Evolutionary conservation across 495 filamentous ascomycete genomes (phyloP), one percentile per base, ranked within the genome.

Genomic region (Saxispiralis lemnorum): DNA sequence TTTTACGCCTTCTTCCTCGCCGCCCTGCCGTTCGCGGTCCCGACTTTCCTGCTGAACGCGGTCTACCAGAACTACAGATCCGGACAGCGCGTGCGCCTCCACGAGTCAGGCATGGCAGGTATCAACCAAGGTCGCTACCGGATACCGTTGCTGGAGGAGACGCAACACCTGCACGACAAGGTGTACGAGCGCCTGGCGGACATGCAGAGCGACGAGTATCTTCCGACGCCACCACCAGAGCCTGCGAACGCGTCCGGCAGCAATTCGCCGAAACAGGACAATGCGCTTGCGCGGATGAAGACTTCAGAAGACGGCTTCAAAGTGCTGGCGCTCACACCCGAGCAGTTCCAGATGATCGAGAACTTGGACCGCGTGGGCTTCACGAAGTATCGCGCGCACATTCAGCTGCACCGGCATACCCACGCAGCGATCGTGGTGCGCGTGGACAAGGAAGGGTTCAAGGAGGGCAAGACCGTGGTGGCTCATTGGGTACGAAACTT

Each of bases 391-490:
- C 77, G 75, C 0, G 82, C 93, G 3, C 76, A 81, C 62, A 95
- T 97, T 33, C 83, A 92, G 38, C 77, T 85, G 2, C 70, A 71
- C 34, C 57, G 66, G 24, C 86, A 93, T 54, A 80, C 68, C 37
- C 89, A 97, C 58, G 89, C 88, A 0, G 88, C 88, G 1, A 93
- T 97, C 41, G 80, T 97, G 53, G 73, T 88, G 21, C 69, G 89
- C 41, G 69, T 56, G 47, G 64, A 73, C 14, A 73, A 72, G 56
- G 56, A 65, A 43, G 63, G 56, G 7, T 89, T 81, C 50, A 63
- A 66, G 4, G 87, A 95, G 61, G 89, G 88, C 2, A 72, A 69
- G 54, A 58, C 81, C 20, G 85, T 94, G 24, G 62, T 88, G 37
- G 66, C 67, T 50, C 88, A 97, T 62, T 97, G 82, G 82, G 58